Evolutionary conservation across 2,329 filamentous ascomycete species (phyloP), one percentile per base, ranked within the genome.

Genomic region (Hymenoscyphus scutula): DNA sequence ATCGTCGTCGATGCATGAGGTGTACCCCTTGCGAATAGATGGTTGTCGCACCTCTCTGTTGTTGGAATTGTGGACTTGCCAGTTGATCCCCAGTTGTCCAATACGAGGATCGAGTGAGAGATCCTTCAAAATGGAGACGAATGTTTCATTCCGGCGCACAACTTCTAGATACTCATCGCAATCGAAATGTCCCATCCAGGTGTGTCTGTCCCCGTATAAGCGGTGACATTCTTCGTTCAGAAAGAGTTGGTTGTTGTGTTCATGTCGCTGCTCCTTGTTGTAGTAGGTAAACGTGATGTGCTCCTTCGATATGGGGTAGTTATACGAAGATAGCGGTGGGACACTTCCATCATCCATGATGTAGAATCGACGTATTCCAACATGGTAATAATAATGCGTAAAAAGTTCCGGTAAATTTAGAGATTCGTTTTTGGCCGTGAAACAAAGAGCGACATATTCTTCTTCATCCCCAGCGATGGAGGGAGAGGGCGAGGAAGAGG

Each of bases 31-130:
- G 6, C 55, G 55, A 27, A 57, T 57, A 10, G 55, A 57, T 4
- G 30, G n/a, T 15, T 57, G 55, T 17, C 55, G 55, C 7, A 57
- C 30, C 17, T 57, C 32, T 37, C 32, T 41, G 13, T 57, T 15
- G 55, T 57, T 57, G 32, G 55, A 57, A 57, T 57, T 57, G n/a
- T 57, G 55, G 2, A 57, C 34, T 15, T 57, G 55, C 55, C 55
- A 57, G 37, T 57, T 57, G 19, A 57, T 41, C 4, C 55, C 55
- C 34, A 57, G 25, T 19, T 34, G 34, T 23, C 55, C 55, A 25
- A 57, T 15, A 7, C 55, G 32, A 5, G 30, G 30, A 27, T 57
- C 23, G 5, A 57, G 55, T 15, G 55, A 38, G 5, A 57, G 55
- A 25, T 57, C 55, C 29, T 57, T 41, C 17, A 57, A 25, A 17